Base-by-base conservation (phyloP, 148 eudicot species). In the Vaccinium myrtillus region DNA sequence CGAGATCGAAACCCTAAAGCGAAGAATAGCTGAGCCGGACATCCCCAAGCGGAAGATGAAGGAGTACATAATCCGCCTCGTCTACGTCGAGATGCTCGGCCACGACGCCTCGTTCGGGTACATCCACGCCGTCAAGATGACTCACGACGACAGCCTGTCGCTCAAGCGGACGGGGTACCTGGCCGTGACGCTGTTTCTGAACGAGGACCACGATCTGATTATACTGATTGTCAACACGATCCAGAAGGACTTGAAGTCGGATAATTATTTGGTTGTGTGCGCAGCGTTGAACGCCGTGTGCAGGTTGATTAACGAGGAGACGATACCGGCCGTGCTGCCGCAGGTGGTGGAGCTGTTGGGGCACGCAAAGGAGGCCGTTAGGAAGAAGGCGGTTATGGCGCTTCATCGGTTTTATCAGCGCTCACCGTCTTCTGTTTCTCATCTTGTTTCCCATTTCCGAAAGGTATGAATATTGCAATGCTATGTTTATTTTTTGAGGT, bases 371-470 rank as follows among this genome's bases (percentile, higher is more conserved):
- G 99, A 97, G 85, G 93, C 94, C 16, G 99, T 97, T 46, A 91
- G 98, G 93, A 97, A 94, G 93, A 97, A 97, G 90, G 99, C 99
- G 0, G 92, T 97, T n/a, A 95, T 97, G 99, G 99, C 98, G 27
- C 89, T 97, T 85, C 99, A 97, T 84, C 89, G 99, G 51, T 95
- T 97, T 90, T 91, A 90, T 88, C 98, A 92, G 89, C 89, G 89
- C 14, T 91, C 98, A 0, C 95, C 99, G 2, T 90, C 93, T 46
- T 91, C 96, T 3, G 98, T 97, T 16, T 86, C 88, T 23, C 96
- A 95, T 89, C 93, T 97, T 11, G 76, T 95, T 46, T 86, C 98
- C 19, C 90, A 92, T 92, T 95, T 97, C 55, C 91, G 98, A 0
- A 95, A 97, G 99, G 99, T 94, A 79, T 50, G 21, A 3, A 46